Base-by-base conservation (phyloP, 352 stramenopile species). In the Saprolegnia parasitica region DNA sequence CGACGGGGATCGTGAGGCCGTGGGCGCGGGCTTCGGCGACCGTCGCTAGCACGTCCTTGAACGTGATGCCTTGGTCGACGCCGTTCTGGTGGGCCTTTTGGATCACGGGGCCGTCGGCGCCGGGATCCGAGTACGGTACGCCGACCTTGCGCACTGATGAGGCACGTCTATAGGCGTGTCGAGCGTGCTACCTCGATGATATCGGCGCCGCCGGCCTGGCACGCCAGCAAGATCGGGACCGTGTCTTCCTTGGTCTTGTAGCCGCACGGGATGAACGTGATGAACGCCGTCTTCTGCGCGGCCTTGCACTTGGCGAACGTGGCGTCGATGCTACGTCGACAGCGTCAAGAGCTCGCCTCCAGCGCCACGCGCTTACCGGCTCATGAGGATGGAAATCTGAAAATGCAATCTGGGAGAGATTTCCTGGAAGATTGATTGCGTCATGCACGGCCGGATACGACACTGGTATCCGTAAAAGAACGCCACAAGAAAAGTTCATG, bases 71-170 rank as follows among this genome's bases (percentile, higher is more conserved):
- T 73, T 97, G 90, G 65, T 96, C 81, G 55, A 98, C 88, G 67
- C 98, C 93, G 71, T 98, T 97, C 72, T 95, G 87, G 71, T 95
- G 84, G 13, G 97, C 97, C 50, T 88, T 81, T 84, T 99, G 96
- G 79, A 99, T 99, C 26, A 96, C 98, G 9, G 96, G 91, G 23
- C 97, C 97, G 83, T 99, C 97, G 0, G 97, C 97, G 81, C 99
- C 94, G 32, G 97, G 97, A 79, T 99, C 97, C 61, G 96, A 99
- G 89, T 99, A 99, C 29, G 97, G 97, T 11, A 99, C 88, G 32
- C 97, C 96, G 18, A 98, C 80, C 81, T 98, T n/a, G 26, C 45
- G 18, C 29, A 20, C 13, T 4, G 13, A 3, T 13, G 0, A 23
- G 23, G 32, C n/a, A 39, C 6, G 16, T 23, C 5, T 21, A 5